These are phyloP conservation scores for Vanderwaltozyma verrucispora DNA, from an alignment of 805 yeast species.

Conservation along the genomic window DNA sequence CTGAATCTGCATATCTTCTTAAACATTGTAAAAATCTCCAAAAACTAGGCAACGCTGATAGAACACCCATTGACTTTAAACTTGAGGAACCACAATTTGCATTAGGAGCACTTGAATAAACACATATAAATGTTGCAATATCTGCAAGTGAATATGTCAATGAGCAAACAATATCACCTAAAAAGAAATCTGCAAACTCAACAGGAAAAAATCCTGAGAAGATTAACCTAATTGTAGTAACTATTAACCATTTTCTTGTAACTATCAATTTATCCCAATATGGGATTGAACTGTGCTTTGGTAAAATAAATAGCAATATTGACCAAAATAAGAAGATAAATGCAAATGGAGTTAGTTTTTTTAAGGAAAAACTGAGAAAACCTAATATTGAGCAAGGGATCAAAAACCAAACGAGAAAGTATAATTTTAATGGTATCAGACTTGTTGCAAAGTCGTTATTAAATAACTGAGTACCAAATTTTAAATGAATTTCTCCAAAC, in stretches of 20 bases:
- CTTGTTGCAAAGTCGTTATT: conserved; percentile 30
- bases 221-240: conserved; percentile 59
- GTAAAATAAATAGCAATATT: conserved; percentile 10
- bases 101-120: conserved; percentile 47
- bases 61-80: conserved; percentile 73
- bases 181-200: conserved; percentile 85
- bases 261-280: conserved; percentile 31
- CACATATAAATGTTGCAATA: conserved; percentile 73
- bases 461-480: conserved; percentile 35
- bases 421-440: conserved; percentile 35
- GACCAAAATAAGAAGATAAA: conserved; percentile 31
- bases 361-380: conserved; percentile 67
- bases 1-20: conserved; percentile 85
- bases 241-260: conserved; percentile 71
- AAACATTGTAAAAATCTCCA: conserved; percentile 89
- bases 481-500: conserved; percentile 58
- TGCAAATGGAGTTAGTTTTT: conserved; percentile 67
- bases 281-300: conserved; percentile 15
- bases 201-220: conserved; percentile 88
- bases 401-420: conserved; percentile 52
- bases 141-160: conserved; percentile 83
- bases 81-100: conserved; percentile 62
- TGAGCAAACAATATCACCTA: conserved; percentile 87
- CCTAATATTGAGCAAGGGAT: conserved; percentile 48
- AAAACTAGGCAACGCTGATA: conserved; percentile 73